Base-by-base conservation (phyloP, 352 stramenopile species). In the Sclerospora graminicola region DNA sequence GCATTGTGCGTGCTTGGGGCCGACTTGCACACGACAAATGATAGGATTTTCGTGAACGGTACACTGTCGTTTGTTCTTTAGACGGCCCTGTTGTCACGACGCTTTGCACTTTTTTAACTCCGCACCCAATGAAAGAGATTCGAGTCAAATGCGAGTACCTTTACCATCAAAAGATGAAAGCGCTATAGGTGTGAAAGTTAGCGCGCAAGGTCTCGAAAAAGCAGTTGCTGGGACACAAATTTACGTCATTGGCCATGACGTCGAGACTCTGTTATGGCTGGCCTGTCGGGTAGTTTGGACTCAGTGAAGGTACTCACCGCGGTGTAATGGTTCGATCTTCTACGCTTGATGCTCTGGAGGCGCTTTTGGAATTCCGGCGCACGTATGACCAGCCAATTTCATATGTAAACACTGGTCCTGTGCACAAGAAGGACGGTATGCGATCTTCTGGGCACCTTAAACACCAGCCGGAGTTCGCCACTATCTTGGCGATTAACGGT, bases 401-500 rank as follows among this genome's bases (percentile, higher is more conserved):
- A 40, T 92, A 81, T 21, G 95, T 99, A 43, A 96, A 96, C 56
- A 97, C 99, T 53, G 96, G 96, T 9, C 95, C 95, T 7, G 90
- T 99, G 39, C 90, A 98, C 83, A 98, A 98, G 75, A 97, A 97
- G 63, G 95, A 99, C 63, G 93, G 99, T 8, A 98, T 97, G 65
- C 93, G 92, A 34, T 97, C 97, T 33, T 97, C 87, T 8, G 96
- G 98, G 53, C 98, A 99, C 84, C 86, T 98, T 41, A 95, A 99
- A 63, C 97, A 99, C 68, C 74, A 95, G 54, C 83, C 82, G 38
- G 88, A 99, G 70, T 99, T 91, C 63, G 94, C 92, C 8, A 98
- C 93, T 6, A 97, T 99, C 48, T 63, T 99, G 19, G 95, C 95
- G 21, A 99, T 99, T 57, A 95, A 99, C 64, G 48, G 88, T 99